phyloP scores from a whole-genome alignment of 192 early-diverging fungal genomes.

The Geranomyces michiganensis region DNA sequence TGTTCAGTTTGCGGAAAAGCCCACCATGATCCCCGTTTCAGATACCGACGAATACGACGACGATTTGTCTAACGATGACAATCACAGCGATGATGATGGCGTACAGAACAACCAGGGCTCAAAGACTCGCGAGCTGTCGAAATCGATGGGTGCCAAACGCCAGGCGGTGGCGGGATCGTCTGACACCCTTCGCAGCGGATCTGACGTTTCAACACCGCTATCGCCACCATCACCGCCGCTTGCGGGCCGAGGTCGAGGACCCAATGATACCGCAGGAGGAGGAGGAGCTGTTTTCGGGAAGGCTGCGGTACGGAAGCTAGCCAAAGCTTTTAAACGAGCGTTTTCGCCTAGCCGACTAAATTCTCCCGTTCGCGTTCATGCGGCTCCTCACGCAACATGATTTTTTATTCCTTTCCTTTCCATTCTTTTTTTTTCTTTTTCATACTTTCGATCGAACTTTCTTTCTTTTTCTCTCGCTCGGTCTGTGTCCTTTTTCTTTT shows the following conservation, averaged over 20 bases:
- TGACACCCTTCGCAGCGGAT: not conserved
- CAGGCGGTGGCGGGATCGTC: not conserved
- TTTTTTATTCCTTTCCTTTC: not conserved
- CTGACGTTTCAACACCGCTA: not conserved
- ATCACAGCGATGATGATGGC: not conserved
- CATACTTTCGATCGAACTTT: not conserved
- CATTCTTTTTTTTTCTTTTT: not conserved
- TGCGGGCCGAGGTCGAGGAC: not conserved
- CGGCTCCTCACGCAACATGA: not conserved
- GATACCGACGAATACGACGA: not conserved
- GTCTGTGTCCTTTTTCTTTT: no score
- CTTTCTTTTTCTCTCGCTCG: no score
- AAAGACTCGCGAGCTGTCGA: not conserved
- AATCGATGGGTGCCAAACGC: not conserved
- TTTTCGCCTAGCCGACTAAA: conserved; percentile 7
- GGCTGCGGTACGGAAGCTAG: conserved; percentile 13
- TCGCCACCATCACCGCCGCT: not conserved
- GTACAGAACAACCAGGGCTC: not conserved
- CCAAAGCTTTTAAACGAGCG: conserved; percentile 21
- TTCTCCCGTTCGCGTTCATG: conserved; percentile 4
- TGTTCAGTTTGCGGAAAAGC: conserved; percentile 4
- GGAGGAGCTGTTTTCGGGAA: not conserved
- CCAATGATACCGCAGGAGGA: conserved; percentile 2
- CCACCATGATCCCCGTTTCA: conserved; percentile 1
- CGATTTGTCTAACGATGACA: not conserved